Evolutionary conservation across 164 flowering plant genomes (phyloP).

Genomic region (Macadamia integrifolia): DNA sequence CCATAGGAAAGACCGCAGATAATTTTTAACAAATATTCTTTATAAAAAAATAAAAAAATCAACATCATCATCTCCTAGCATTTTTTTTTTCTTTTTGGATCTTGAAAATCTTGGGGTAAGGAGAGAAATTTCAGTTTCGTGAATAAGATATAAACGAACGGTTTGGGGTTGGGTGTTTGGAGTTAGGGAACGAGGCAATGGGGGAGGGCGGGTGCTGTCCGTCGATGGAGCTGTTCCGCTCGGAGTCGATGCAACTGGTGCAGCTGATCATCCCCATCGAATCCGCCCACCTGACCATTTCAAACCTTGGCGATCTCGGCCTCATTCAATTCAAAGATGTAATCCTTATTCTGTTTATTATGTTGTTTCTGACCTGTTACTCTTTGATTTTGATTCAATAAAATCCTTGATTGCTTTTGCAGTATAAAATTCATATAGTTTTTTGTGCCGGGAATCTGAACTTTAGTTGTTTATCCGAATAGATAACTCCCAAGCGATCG

Average conservation of each 20-base stretch:
- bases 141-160: no score
- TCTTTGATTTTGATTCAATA: background rate
- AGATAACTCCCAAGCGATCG: no score
- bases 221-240: conserved; percentile 86
- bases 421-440: no score
- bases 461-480: no score
- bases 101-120: no score
- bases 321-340: conserved; percentile 95
- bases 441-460: no score
- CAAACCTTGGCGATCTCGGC: conserved; percentile 86
- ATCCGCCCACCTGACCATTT: conserved; percentile 72
- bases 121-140: no score
- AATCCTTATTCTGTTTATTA: conserved; percentile 5
- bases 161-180: background rate
- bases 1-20: no score
- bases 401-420: background rate
- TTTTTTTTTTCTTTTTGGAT: no score
- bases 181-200: conserved; percentile 7
- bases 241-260: conserved; percentile 90
- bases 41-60: no score
- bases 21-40: no score
- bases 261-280: conserved; percentile 92
- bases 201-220: conserved; percentile 68
- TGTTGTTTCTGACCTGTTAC: background rate
- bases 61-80: no score